These are phyloP conservation scores for Umbellularia californica DNA, from an alignment of 164 flowering plant genomes.

Conservation along the genomic window DNA sequence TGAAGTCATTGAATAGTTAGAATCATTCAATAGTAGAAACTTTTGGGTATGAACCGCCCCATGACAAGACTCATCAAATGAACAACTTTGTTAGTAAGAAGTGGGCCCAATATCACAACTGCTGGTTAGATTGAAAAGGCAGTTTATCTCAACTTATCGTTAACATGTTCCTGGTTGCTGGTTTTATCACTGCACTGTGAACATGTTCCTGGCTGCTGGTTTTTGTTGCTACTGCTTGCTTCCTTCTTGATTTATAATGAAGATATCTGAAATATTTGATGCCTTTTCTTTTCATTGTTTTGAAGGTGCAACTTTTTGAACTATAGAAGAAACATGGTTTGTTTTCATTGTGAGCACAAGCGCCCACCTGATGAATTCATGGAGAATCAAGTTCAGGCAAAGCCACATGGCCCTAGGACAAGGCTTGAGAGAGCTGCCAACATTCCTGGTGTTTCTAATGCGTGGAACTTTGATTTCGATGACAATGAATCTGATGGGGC, in stretches of 20 bases:
- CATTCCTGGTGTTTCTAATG: constrained; percentile 54
- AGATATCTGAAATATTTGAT: background rate
- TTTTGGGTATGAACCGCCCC: background rate
- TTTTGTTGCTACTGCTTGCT: background rate
- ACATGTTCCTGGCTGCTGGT: background rate
- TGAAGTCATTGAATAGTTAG: background rate
- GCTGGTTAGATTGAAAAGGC: background rate
- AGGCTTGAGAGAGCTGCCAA: constrained; percentile 39
- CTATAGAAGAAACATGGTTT: constrained; percentile 84
- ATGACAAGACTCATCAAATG: background rate
- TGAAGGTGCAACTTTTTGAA: constrained; percentile 96
- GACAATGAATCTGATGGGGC: constrained; percentile 99
- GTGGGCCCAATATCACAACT: no score
- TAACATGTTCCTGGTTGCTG: background rate
- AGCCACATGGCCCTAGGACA: constrained; percentile 34
- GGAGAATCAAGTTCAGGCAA: constrained; percentile 52
- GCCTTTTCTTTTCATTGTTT: background rate
- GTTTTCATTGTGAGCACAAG: constrained; percentile 94
- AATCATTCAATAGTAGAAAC: background rate
- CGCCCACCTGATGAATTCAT: constrained; percentile 76
- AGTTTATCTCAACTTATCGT: background rate
- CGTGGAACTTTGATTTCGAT: constrained; percentile 97
- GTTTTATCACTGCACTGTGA: background rate
- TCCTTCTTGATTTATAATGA: background rate
- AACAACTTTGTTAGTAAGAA: no score